Percentiles rank a stretch among this genome's conserved stretches.
phyloP scores from a whole-genome alignment of 305 asterid genomes.

The Stenogyne calaminthoides region DNA sequence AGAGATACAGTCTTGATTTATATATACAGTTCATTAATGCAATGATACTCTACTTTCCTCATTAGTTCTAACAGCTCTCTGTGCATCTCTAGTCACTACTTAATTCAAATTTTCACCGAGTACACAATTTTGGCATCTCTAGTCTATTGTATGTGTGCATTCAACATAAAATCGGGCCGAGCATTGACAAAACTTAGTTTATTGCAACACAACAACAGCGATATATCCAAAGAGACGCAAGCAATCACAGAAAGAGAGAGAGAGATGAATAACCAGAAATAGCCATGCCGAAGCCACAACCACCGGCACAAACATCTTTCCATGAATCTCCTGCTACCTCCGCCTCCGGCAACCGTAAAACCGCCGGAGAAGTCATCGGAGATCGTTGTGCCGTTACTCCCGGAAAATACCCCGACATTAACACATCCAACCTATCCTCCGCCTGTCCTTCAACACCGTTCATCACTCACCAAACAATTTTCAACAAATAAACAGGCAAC shows the following conservation, averaged over 20 bases:
- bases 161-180: background rate
- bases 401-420: constrained; percentile 74
- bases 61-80: background rate
- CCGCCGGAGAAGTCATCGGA: constrained; percentile 51
- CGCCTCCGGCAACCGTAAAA: constrained; percentile 43
- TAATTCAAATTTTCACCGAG: background rate
- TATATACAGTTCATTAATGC: background rate
- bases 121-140: background rate
- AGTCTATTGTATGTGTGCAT: background rate
- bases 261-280: constrained; percentile 45
- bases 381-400: constrained; percentile 49
- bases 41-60: background rate
- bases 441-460: constrained; percentile 31
- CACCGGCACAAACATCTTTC: constrained; percentile 74
- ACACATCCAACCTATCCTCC: constrained; percentile 40
- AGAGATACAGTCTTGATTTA: background rate
- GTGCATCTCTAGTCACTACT: background rate
- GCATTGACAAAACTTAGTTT: background rate
- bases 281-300: constrained; percentile 78
- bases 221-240: constrained; percentile 2
- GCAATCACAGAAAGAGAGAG: constrained; percentile 18
- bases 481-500: background rate
- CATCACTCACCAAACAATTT: constrained; percentile 24
- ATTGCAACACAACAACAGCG: background rate
- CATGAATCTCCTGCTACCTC: constrained; percentile 49